Percentiles rank a stretch among this genome's conserved stretches.
Conservation (phyloP, 306 rosid genomes). For the Luffa acutangula region DNA sequence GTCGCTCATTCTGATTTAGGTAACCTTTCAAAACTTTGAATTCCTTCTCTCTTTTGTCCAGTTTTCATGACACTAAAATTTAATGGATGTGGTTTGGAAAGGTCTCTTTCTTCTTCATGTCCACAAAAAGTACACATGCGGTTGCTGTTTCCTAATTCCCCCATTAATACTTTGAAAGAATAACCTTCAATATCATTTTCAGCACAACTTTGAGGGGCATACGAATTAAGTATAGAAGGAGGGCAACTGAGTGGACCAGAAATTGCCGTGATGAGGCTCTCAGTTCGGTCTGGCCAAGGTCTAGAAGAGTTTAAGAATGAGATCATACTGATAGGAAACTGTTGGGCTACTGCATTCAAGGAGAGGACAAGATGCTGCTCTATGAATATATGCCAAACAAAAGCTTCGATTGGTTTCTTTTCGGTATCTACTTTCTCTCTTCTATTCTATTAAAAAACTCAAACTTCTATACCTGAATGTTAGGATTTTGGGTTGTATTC, state of each 20-base stretch:
- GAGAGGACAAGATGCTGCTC: conserved; percentile 77
- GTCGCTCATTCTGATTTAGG: conserved; percentile 45
- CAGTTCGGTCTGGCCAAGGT: conserved; percentile 68
- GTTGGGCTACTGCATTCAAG: conserved; percentile 66
- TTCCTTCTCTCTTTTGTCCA: background rate
- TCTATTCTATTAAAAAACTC: background rate
- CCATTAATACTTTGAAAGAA: background rate
- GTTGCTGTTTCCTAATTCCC: background rate
- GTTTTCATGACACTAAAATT: background rate
- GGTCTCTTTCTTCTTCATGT: background rate
- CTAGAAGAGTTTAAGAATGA: conserved; percentile 85
- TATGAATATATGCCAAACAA: conserved; percentile 85
- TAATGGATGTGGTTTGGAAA: background rate
- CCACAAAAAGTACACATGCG: background rate
- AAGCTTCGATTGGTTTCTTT: conserved; percentile 80
- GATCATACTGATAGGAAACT: conserved; percentile 61
- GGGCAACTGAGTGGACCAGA: conserved; percentile 41
- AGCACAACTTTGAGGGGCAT: conserved; percentile 47
- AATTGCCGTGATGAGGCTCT: conserved; percentile 80
- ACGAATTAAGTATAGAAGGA: conserved; percentile 41
- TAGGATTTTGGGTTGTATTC: background rate
- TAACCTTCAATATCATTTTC: conserved; percentile 21
- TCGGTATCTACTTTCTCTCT: conserved; percentile 30
- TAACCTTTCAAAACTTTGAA: conserved; percentile 5
- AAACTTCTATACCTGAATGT: background rate